Conservation (phyloP, 371 early-diverging fungal species). For the Catenaria anguillulae region DNA sequence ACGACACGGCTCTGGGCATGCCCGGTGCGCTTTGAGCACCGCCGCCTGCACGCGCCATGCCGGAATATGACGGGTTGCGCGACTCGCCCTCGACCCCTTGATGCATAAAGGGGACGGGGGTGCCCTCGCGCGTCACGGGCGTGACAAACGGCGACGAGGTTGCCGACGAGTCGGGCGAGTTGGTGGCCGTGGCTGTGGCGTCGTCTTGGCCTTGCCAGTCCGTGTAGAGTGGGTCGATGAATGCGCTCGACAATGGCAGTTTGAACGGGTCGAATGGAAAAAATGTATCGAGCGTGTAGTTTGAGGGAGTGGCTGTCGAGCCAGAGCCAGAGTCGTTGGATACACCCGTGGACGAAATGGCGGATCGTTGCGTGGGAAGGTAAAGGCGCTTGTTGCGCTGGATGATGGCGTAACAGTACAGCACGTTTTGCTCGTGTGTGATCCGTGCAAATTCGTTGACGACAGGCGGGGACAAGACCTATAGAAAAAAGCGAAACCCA, state of each 20-base stretch:
- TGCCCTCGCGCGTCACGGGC: no score
- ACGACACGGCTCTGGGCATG: no score
- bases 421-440: slow-evolving; percentile 57
- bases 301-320: background rate
- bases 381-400: slow-evolving; percentile 43
- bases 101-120: no score
- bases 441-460: slow-evolving; percentile 72
- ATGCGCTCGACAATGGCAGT: slow-evolving; percentile 36
- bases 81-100: no score
- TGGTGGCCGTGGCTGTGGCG: no score
- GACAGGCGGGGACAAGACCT: slow-evolving; percentile 59
- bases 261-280: slow-evolving; percentile 90
- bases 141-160: background rate
- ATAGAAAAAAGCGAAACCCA: slow-evolving; percentile 42
- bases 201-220: no score
- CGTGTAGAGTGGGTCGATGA: slow-evolving; percentile 15
- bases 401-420: slow-evolving; percentile 68
- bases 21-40: no score
- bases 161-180: background rate
- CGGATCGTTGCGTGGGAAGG: slow-evolving; percentile 16
- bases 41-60: no score
- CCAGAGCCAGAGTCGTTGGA: slow-evolving; percentile 2
- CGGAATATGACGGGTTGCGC: no score
- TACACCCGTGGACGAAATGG: slow-evolving; percentile 3
- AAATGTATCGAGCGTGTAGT: slow-evolving; percentile 49